Conservation (phyloP, 257 asterid genomes). For the Linaria vulgaris region DNA sequence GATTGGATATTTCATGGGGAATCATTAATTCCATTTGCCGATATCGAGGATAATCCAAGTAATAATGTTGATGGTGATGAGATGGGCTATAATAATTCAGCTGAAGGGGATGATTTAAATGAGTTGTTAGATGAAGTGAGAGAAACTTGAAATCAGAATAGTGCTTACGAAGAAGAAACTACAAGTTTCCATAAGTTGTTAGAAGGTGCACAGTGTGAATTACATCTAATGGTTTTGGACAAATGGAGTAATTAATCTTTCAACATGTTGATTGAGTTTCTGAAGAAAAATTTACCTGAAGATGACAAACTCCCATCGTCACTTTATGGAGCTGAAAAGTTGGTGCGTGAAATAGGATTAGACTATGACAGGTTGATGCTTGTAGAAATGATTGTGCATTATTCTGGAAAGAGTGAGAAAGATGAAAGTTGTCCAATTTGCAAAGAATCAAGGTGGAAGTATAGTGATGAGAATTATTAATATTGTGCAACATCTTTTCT, state of each 20-base stretch:
- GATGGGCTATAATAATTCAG: neutral
- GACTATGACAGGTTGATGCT: neutral
- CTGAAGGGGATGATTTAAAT: neutral
- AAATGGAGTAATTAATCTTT: too few species aligned
- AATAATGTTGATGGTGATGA: neutral
- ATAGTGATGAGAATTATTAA: too few species aligned
- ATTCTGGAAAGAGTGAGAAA: neutral
- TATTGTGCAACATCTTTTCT: too few species aligned
- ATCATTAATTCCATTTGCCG: neutral
- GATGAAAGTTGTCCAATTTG: too few species aligned
- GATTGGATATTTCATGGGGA: conserved; percentile 7
- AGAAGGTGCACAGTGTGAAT: neutral
- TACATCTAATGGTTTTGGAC: neutral
- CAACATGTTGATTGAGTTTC: too few species aligned
- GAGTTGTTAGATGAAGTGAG: neutral
- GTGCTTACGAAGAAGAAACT: neutral
- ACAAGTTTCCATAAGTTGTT: neutral
- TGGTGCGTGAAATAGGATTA: neutral
- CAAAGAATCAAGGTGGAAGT: too few species aligned
- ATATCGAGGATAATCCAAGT: neutral
- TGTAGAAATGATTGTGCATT: neutral
- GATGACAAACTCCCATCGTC: neutral
- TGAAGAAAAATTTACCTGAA: too few species aligned
- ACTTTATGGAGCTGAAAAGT: neutral
- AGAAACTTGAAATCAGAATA: neutral